Evolutionary conservation across 768 basidiomycete species (phyloP).

Genomic region (Cystobasidium ongulense): DNA sequence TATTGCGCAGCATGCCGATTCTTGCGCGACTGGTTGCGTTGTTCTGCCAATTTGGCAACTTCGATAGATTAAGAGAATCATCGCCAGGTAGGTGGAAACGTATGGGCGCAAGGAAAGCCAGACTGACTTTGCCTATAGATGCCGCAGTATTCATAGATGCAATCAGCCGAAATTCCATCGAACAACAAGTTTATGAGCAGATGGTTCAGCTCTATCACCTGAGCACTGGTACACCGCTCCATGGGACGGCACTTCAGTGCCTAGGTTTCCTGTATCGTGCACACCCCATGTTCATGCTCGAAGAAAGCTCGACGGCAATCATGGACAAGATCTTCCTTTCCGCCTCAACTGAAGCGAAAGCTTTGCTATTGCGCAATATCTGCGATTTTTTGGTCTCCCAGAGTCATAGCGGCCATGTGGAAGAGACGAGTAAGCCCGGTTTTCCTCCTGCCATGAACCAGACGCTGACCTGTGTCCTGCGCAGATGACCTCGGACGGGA

Average conservation of each 20-base stretch:
- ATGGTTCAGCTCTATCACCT: conserved; percentile 67
- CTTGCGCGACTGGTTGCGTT: conserved; percentile 76
- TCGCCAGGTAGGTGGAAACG: conserved; percentile 50
- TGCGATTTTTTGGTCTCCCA: conserved; percentile 85
- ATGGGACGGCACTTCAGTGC: conserved; percentile 71
- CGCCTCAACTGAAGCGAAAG: conserved; percentile 61
- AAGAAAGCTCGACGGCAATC: conserved; percentile 65
- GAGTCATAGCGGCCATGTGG: conserved; percentile 63
- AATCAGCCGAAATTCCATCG: conserved; percentile 57
- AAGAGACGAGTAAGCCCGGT: conserved; percentile 47
- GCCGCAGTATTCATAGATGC: conserved; percentile 20
- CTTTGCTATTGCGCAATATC: conserved; percentile 71
- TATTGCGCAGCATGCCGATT: conserved; percentile 45
- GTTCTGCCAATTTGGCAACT: conserved; percentile 79
- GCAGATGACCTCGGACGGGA: conserved; percentile 34
- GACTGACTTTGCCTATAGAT: conserved; percentile 27
- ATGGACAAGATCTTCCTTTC: conserved; percentile 85
- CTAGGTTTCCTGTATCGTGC: conserved; percentile 87
- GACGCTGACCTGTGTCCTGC: neutral
- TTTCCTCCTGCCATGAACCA: neutral
- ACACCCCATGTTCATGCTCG: conserved; percentile 81
- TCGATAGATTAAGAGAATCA: conserved; percentile 59
- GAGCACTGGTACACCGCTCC: conserved; percentile 54
- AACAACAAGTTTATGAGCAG: conserved; percentile 70
- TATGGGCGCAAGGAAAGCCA: conserved; percentile 57